Evolutionary conservation across 768 basidiomycete genomes (phyloP), one percentile per base, ranked within the genome.

Genomic region (Termitomyces sp.): DNA sequence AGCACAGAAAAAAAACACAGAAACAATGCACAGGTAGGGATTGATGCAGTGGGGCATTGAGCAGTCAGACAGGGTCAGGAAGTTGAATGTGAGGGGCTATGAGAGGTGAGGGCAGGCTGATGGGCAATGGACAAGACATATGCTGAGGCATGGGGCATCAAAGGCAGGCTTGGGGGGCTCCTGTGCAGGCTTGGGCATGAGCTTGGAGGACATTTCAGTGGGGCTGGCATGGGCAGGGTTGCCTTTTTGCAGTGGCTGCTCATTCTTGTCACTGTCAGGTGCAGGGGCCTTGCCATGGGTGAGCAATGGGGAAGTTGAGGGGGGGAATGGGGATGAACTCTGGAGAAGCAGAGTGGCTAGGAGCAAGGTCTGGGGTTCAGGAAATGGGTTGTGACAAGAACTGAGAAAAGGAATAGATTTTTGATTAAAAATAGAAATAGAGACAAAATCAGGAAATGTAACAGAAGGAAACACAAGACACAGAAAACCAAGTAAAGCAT

Each of bases 1-100:
- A 57, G 54, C 34, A 43, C 38, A 36, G 6, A 58, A 32, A 9
- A 17, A 32, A 36, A 25, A 42, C 29, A 45, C 32, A 59, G 40
- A 38, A 55, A 54, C 62, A 25, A 64, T 49, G 53, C 63, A 72
- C 68, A 67, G 62, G 58, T 61, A 65, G 15, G 72, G 69, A 57
- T 72, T 71, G 61, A 85, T 80, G 36, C 83, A 79, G 68, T 80
- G 81, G 50, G 84, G 83, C 83, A 84, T 85, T 61, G 74, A 65
- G 17, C 64, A 51, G 52, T 63, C 63, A 60, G 61, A 67, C 54
- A 60, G 46, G 42, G 67, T 53, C 12, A 57, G 56, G 48, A 62
- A 62, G 31, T 62, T 62, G 57, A 62, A 62, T 37, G 56, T 25
- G 37, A 52, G 31, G 42, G 56, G 5, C 29, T 59, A 1, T 25